Percentiles rank a stretch among this genome's conserved stretches.
Conservation (phyloP, 208 protist genomes). For the Tritrichomonas foetus region DNA sequence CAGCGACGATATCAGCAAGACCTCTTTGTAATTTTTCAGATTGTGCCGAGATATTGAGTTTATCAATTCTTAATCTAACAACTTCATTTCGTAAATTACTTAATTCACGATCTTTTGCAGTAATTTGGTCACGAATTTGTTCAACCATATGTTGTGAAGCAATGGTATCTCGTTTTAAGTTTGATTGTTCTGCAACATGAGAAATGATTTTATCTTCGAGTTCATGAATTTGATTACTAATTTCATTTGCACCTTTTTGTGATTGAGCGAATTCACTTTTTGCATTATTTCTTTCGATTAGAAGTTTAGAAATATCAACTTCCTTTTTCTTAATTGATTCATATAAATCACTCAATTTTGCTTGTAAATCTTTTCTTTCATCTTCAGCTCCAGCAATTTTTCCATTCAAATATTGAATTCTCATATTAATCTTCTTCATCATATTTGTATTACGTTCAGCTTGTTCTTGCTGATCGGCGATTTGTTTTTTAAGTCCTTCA, state of each 20-base stretch:
- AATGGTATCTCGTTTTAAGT: neutral
- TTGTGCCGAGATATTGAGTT: neutral
- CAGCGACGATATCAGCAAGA: neutral
- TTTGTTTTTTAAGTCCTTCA: constrained; percentile 8
- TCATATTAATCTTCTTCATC: neutral
- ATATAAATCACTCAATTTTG: neutral
- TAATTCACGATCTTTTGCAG: neutral
- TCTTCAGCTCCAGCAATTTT: neutral
- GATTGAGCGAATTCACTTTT: neutral
- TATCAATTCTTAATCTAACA: neutral
- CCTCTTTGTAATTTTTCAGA: neutral
- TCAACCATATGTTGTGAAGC: neutral
- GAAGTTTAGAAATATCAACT: neutral
- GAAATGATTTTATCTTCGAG: constrained; percentile 28
- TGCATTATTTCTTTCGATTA: neutral
- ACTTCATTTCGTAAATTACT: neutral
- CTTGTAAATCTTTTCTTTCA: neutral
- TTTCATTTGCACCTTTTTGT: neutral
- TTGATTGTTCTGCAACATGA: constrained; percentile 13
- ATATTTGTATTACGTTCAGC: neutral
- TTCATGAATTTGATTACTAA: constrained; percentile 32
- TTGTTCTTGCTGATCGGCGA: neutral
- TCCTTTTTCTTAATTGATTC: neutral
- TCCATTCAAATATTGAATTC: neutral
- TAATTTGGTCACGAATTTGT: neutral